phyloP scores from a whole-genome alignment of 331 rosid species.

The Telfairia occidentalis region DNA sequence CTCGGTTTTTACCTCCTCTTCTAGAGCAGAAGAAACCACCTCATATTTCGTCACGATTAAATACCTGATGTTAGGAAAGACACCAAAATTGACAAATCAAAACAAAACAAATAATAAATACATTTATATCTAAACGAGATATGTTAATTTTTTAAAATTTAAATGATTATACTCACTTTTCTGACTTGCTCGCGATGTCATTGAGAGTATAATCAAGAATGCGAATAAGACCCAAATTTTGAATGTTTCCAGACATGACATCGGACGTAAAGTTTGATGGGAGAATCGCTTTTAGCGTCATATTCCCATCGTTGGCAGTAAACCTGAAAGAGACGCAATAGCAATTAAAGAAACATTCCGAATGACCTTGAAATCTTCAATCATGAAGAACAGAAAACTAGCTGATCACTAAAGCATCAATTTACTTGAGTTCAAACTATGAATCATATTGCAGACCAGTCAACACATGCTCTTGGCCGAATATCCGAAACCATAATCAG shows the following conservation, averaged over 20 bases:
- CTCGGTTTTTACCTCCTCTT: constrained; percentile 38
- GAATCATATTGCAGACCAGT: background rate
- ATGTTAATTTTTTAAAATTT: background rate
- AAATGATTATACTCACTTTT: constrained; percentile 43
- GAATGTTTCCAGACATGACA: constrained; percentile 60
- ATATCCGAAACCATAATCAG: background rate
- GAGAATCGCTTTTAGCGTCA: constrained; percentile 53
- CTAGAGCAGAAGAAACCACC: constrained; percentile 60
- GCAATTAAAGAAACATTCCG: background rate
- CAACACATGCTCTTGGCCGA: background rate
- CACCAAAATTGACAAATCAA: background rate
- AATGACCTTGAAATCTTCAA: background rate
- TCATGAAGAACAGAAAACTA: background rate
- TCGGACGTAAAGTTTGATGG: constrained; percentile 31
- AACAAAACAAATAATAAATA: background rate
- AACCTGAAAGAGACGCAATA: constrained; percentile 31
- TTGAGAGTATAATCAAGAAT: constrained; percentile 59
- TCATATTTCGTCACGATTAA: constrained; percentile 60
- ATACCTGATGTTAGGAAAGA: constrained; percentile 27
- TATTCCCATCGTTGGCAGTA: constrained; percentile 58
- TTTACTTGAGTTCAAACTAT: background rate
- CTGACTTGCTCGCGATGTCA: constrained; percentile 51
- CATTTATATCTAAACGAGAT: background rate
- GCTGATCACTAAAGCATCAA: background rate
- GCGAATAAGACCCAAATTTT: constrained; percentile 71